Conservation (phyloP, 1,284 basidiomycete genomes). For the Pseudozyma tsukubaensis region DNA sequence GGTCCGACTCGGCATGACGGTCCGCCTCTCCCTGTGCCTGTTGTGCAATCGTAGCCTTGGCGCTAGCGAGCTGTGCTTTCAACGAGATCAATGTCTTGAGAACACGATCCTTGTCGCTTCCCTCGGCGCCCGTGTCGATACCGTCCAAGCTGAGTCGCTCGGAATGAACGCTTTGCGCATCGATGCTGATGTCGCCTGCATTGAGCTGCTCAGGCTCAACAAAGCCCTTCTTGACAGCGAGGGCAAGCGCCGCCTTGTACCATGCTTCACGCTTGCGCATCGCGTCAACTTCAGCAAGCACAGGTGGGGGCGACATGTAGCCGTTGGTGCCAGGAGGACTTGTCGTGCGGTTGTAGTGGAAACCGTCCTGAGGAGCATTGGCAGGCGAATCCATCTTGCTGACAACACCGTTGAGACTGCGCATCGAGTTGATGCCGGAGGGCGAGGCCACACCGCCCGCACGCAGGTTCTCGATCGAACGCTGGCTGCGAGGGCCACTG, state of each 20-base stretch:
- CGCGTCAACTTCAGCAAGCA: constrained; percentile 77
- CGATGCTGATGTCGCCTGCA: constrained; percentile 44
- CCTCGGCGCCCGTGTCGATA: constrained; percentile 69
- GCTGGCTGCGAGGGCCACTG: constrained; percentile 54
- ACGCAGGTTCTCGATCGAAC: constrained; percentile 60
- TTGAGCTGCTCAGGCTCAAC: constrained; percentile 74
- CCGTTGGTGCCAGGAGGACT: constrained; percentile 40
- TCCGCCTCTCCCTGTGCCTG: constrained; percentile 83
- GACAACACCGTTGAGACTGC: constrained; percentile 53
- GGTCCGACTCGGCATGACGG: constrained; percentile 82
- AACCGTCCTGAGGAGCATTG: constrained; percentile 51
- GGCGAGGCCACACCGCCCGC: constrained; percentile 48
- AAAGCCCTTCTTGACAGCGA: constrained; percentile 85
- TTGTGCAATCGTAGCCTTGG: constrained; percentile 81
- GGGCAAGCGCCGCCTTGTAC: constrained; percentile 83
- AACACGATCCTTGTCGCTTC: constrained; percentile 72
- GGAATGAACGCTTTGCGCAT: constrained; percentile 34
- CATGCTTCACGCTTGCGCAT: constrained; percentile 83
- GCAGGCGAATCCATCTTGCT: constrained; percentile 51
- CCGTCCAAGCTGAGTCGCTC: constrained; percentile 51
- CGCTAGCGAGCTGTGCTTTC: constrained; percentile 87
- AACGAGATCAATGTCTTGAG: constrained; percentile 82
- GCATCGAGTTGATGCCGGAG: constrained; percentile 43
- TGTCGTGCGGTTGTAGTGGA: constrained; percentile 56
- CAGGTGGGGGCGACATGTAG: constrained; percentile 39